phyloP scores from a whole-genome alignment of 768 basidiomycete species.

The Trametes cubensis region DNA sequence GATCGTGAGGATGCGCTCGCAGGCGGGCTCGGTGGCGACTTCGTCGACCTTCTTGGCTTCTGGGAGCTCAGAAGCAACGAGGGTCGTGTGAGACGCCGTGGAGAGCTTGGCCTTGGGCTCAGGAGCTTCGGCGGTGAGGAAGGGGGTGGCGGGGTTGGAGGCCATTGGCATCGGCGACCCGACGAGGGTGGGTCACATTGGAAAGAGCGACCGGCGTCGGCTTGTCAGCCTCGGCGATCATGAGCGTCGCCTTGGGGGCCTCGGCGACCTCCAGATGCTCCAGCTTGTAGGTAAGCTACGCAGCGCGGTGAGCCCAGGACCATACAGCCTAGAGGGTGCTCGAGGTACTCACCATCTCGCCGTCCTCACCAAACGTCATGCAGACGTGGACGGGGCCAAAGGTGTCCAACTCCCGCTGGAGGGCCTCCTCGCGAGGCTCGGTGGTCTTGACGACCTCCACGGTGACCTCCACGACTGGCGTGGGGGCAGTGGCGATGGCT shows the following conservation, averaged over 20 bases:
- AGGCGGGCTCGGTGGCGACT: conserved; percentile 72
- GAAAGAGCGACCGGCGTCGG: conserved; percentile 2
- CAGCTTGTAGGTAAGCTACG: conserved; percentile 1
- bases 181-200: conserved; percentile 16
- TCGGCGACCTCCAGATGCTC: conserved; percentile 5
- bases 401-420: background rate
- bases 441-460: background rate
- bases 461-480: background rate
- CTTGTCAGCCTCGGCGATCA: too few species aligned
- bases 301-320: background rate
- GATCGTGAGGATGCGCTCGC: conserved; percentile 62
- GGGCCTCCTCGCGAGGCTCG: background rate
- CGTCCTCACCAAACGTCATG: conserved; percentile 8
- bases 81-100: background rate
- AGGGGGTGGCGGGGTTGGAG: background rate
- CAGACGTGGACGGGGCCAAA: conserved; percentile 12
- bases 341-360: conserved; percentile 11
- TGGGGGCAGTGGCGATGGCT: background rate
- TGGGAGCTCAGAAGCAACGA: conserved; percentile 59
- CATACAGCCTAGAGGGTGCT: background rate
- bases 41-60: conserved; percentile 69
- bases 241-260: too few species aligned
- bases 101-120: background rate
- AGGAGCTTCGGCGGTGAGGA: background rate
- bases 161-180: conserved; percentile 4